Evolutionary conservation across 768 basidiomycete species (phyloP), one percentile per base, ranked within the genome.

Genomic region (Boletus edulis): DNA sequence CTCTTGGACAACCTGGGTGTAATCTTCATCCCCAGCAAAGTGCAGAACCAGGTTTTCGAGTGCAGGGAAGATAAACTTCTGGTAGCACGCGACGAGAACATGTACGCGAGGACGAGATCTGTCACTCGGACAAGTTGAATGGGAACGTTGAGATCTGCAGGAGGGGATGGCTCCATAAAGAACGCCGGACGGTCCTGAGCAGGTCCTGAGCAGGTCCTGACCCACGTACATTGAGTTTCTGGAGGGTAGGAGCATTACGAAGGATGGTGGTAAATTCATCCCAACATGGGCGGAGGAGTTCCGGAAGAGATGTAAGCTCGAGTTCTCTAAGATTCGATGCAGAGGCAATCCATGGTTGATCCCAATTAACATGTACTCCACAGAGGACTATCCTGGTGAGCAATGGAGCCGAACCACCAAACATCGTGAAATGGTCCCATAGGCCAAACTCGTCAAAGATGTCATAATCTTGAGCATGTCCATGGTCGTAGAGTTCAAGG

Each of bases 361-460:
- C 73, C 89, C 89, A 91, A 53, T 84, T 77, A 31, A 90, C 67
- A 56, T 88, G 87, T 4, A 88, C 83, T 39, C 86, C 87, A 82
- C 84, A 87, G 29, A 91, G 73, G 11, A 73, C 72, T 34, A 82
- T 67, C 5, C 70, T 62, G 20, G 66, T 70, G 12, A 91, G 72
- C 9, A 72, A 76, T 2, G 89, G 89, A 9, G 71, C 68, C 17
- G 76, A 76, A 24, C 78, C 76, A 3, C 80, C 76, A 61, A 89
- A 84, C 17, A 81, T 75, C 12, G 76, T 70, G 70, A 85, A 81
- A 35, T 57, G 55, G 5, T 52, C 52, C 3, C 73, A 74, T 35
- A 69, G 67, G 37, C 54, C 49, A 34, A 9, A 29, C 29, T 8
- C 49, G 20, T 41, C 24, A 38, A 68, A 63, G 17, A 1, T 1